A percentile compares a stretch with the other conserved stretches of the same genome.
These are phyloP conservation scores for Paramyrothecium sp. DNA, from an alignment of 2,329 filamentous ascomycete species.

Conservation along the genomic window DNA sequence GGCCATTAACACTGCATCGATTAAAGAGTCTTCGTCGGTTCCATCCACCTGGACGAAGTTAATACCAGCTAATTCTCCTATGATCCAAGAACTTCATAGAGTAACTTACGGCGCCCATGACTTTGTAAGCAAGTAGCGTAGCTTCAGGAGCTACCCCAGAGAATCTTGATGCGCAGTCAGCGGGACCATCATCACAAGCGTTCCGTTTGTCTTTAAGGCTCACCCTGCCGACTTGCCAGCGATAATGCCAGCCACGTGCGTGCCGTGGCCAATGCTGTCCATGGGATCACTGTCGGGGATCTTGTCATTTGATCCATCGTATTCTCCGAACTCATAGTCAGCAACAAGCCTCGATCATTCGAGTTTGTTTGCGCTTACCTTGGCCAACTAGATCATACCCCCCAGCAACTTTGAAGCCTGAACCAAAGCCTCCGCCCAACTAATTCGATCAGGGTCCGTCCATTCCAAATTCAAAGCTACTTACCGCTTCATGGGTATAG, in stretches of 20 bases:
- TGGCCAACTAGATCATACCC: conserved; percentile 21
- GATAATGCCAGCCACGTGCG: conserved; percentile 28
- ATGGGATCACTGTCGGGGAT: conserved; percentile 21
- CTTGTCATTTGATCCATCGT: conserved; percentile 6
- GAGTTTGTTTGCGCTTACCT: neutral
- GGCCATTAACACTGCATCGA: neutral
- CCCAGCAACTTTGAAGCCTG: conserved; percentile 19
- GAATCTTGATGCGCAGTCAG: neutral
- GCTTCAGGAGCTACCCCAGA: conserved; percentile 26
- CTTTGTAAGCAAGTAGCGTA: conserved; percentile 24
- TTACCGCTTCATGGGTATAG: conserved; percentile 13
- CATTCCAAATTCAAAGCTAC: neutral
- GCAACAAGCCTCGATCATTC: neutral
- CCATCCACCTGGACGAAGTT: neutral
- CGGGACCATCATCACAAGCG: conserved; percentile 10
- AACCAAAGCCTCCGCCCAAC: conserved; percentile 21
- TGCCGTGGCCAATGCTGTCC: conserved; percentile 22
- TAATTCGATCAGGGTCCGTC: neutral
- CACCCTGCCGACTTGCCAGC: conserved; percentile 18
- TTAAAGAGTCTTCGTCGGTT: neutral
- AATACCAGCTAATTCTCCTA: no score
- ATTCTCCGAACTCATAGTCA: neutral
- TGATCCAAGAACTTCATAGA: neutral
- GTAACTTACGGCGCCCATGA: conserved; percentile 10
- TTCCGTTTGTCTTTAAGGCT: neutral